Percentiles rank a stretch among this genome's conserved stretches.
Conservation (phyloP, 2,329 filamentous ascomycete species). For the Thermoascus crustaceus region DNA sequence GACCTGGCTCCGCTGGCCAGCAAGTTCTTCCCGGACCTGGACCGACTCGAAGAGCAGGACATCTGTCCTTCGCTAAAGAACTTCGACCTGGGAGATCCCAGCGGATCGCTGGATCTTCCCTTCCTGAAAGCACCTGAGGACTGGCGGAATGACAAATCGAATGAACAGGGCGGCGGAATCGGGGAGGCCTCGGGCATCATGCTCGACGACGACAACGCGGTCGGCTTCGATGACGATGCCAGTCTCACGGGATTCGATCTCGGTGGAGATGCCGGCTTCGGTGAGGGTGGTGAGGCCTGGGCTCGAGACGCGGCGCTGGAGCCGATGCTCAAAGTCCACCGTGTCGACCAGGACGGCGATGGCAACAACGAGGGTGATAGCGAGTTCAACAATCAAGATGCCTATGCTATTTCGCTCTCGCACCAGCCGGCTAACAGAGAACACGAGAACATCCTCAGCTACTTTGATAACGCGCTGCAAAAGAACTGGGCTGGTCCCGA, state of each 20-base stretch:
- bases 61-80: slow-evolving; percentile 92
- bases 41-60: slow-evolving; percentile 71
- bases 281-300: slow-evolving; percentile 94
- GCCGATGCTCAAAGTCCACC: slow-evolving; percentile 73
- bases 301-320: slow-evolving; percentile 80
- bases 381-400: slow-evolving; percentile 57
- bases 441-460: slow-evolving; percentile 93
- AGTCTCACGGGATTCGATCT: slow-evolving; percentile 63
- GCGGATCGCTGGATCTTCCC: slow-evolving; percentile 77
- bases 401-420: slow-evolving; percentile 73
- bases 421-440: slow-evolving; percentile 59
- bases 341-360: slow-evolving; percentile 42
- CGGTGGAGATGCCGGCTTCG: slow-evolving; percentile 64
- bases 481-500: slow-evolving; percentile 99
- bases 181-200: slow-evolving; percentile 71
- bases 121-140: slow-evolving; percentile 86
- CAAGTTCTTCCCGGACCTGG: slow-evolving; percentile 79
- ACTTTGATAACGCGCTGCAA: slow-evolving; percentile 91
- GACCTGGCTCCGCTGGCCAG: slow-evolving; percentile 66
- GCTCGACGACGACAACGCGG: slow-evolving; percentile 76
- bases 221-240: slow-evolving; percentile 71
- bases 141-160: slow-evolving; percentile 62
- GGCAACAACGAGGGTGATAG: slow-evolving; percentile 45
- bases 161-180: slow-evolving; percentile 44
- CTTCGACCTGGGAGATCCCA: slow-evolving; percentile 82